These are phyloP conservation scores for Chlorella sp. DNA, from an alignment of 139 green algal species.

Conservation along the genomic window DNA sequence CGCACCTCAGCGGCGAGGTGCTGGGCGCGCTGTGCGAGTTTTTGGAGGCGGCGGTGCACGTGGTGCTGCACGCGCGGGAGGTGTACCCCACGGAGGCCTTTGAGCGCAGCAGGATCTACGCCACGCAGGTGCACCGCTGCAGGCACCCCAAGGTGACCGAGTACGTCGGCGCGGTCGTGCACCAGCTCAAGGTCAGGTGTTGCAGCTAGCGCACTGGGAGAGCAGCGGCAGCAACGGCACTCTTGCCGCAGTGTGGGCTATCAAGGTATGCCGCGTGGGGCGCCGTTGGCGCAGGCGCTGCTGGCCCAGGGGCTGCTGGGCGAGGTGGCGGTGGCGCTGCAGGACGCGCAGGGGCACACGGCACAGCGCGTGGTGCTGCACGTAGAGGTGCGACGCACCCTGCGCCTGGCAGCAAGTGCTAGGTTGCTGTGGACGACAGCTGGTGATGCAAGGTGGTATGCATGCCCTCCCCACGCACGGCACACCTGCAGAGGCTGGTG, in stretches of 20 bases:
- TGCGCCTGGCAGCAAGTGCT: slow-evolving; percentile 1
- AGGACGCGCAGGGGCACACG: too few relatives aligned
- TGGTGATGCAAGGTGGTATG: not conserved
- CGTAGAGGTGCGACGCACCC: too few relatives aligned
- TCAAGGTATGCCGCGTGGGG: too few relatives aligned
- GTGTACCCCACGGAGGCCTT: not conserved
- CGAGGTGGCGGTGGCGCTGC: too few relatives aligned
- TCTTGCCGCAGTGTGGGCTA: too few relatives aligned
- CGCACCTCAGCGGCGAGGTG: too few relatives aligned
- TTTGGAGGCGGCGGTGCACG: not conserved
- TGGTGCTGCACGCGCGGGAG: not conserved
- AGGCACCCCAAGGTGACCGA: not conserved
- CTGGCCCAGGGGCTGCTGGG: too few relatives aligned
- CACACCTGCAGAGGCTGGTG: slow-evolving; percentile 36
- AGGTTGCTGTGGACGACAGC: not conserved
- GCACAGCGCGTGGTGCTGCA: too few relatives aligned
- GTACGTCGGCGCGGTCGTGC: not conserved
- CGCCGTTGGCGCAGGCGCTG: too few relatives aligned
- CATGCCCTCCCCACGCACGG: not conserved
- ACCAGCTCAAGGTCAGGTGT: slow-evolving; percentile 3
- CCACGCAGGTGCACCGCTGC: not conserved
- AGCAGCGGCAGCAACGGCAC: too few relatives aligned
- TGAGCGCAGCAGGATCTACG: not conserved
- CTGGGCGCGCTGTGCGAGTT: not conserved
- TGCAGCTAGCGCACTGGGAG: too few relatives aligned